phyloP scores from a whole-genome alignment of 352 stramenopile genomes.

The Phytophthora melonis region DNA sequence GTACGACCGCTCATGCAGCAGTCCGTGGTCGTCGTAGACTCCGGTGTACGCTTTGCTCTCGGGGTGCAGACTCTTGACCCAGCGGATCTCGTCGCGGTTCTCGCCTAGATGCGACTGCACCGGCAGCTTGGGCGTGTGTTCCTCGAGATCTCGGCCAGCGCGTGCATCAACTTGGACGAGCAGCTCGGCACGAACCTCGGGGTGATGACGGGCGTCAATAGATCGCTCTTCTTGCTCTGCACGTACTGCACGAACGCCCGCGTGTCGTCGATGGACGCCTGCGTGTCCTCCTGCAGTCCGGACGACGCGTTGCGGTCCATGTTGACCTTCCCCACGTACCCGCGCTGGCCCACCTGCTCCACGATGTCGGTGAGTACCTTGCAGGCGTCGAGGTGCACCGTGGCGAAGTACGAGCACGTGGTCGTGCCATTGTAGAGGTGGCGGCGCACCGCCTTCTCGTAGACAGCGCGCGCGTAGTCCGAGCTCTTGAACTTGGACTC shows the following conservation, averaged over 20 bases:
- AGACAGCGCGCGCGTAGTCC: conserved; percentile 82
- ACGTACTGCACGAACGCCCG: conserved; percentile 91
- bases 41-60: conserved; percentile 83
- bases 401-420: conserved; percentile 95
- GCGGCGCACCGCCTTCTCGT: conserved; percentile 88
- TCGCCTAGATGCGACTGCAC: conserved; percentile 95
- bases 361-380: conserved; percentile 93
- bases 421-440: conserved; percentile 93
- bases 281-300: conserved; percentile 88
- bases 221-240: conserved; percentile 66
- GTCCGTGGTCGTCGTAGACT: conserved; percentile 84
- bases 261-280: conserved; percentile 85
- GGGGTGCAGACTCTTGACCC: conserved; percentile 84
- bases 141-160: conserved; percentile 83
- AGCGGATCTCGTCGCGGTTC: conserved; percentile 90
- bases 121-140: conserved; percentile 74
- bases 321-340: conserved; percentile 95
- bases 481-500: conserved; percentile 84
- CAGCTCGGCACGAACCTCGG: conserved; percentile 94
- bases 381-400: conserved; percentile 90
- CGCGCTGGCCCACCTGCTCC: conserved; percentile 86
- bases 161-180: conserved; percentile 86
- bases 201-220: conserved; percentile 93
- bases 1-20: conserved; percentile 91
- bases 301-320: conserved; percentile 95